Evolutionary conservation across 2,329 filamentous ascomycete genomes (phyloP).

Genomic region (Phyllosticta citrichinensis): DNA sequence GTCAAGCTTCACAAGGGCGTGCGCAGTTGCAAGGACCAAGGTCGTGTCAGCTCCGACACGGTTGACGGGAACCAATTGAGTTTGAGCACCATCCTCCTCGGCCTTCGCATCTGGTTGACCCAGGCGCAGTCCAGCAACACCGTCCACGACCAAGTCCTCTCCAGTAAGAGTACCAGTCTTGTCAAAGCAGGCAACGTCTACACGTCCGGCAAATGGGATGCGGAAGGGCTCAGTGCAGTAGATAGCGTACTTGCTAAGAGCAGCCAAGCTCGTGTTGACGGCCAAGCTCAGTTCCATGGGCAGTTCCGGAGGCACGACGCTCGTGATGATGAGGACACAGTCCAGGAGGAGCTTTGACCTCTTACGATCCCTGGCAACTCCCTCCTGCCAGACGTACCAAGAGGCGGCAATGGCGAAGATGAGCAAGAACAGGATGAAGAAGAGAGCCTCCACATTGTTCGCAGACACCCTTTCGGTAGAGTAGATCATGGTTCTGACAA

Average conservation of each 20-base stretch:
- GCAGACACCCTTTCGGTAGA: conserved; percentile 98
- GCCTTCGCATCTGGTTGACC: conserved; percentile 56
- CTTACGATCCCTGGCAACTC: conserved; percentile 88
- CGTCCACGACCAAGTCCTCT: conserved; percentile 93
- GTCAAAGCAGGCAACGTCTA: conserved; percentile 96
- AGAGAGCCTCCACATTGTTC: conserved; percentile 90
- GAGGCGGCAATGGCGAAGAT: conserved; percentile 95
- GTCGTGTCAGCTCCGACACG: conserved; percentile 72
- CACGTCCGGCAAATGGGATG: conserved; percentile 89
- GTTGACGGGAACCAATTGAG: conserved; percentile 60
- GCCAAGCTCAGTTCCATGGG: conserved; percentile 97
- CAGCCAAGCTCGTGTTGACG: conserved; percentile 93
- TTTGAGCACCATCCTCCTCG: conserved; percentile 75
- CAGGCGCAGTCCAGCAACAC: conserved; percentile 80
- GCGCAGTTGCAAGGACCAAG: conserved; percentile 85
- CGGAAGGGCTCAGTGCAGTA: conserved; percentile 99
- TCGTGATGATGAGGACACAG: conserved; percentile 94
- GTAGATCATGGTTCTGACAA: conserved; percentile 99
- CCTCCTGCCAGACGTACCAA: conserved; percentile 98
- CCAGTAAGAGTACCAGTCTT: conserved; percentile 96
- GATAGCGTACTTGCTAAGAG: conserved; percentile 88
- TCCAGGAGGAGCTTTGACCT: conserved; percentile 94
- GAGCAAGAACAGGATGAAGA: conserved; percentile 94
- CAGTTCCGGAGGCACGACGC: conserved; percentile 93
- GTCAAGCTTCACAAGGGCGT: conserved; percentile 90